A percentile compares a stretch with the other conserved stretches of the same genome.
These are phyloP conservation scores for Grigorovia transvaalensis DNA, from an alignment of 805 yeast genomes.

Conservation along the genomic window DNA sequence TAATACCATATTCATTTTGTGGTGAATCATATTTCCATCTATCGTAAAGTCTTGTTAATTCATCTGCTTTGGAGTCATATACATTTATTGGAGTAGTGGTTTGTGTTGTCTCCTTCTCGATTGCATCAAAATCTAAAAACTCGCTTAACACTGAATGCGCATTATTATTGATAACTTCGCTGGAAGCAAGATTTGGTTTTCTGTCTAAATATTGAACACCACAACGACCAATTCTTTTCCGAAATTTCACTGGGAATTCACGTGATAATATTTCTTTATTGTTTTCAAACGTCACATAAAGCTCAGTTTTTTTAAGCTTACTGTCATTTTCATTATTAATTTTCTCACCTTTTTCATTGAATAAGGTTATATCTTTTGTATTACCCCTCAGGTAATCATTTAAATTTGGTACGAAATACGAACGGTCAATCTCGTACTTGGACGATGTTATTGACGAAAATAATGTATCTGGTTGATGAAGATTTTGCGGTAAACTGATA, in stretches of 20 bases:
- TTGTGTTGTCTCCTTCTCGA: constrained; percentile 19
- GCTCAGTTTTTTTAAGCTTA: constrained; percentile 28
- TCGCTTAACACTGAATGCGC: constrained; percentile 29
- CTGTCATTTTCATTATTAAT: constrained; percentile 13
- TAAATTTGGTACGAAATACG: constrained; percentile 36
- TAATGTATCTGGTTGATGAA: constrained; percentile 58
- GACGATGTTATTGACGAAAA: constrained; percentile 71
- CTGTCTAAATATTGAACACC: constrained; percentile 69
- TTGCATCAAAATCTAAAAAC: constrained; percentile 32
- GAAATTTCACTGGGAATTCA: constrained; percentile 44
- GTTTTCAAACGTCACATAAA: constrained; percentile 28
- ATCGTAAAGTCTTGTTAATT: constrained; percentile 40
- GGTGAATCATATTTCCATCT: constrained; percentile 64
- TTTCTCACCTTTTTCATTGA: constrained; percentile 25
- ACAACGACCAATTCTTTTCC: constrained; percentile 67
- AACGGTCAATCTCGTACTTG: constrained; percentile 51
- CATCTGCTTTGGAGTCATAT: constrained; percentile 39
- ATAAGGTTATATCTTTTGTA: constrained; percentile 15
- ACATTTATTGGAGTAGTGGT: constrained; percentile 29
- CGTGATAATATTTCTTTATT: constrained; percentile 27
- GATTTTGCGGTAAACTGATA: constrained; percentile 43
- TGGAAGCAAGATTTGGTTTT: constrained; percentile 35
- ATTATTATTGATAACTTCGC: constrained; percentile 14
- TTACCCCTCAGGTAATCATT: constrained; percentile 23
- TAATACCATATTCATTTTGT: constrained; percentile 33